phyloP scores from a whole-genome alignment of 257 asterid genomes.

The Solanum pinnatisectum region DNA sequence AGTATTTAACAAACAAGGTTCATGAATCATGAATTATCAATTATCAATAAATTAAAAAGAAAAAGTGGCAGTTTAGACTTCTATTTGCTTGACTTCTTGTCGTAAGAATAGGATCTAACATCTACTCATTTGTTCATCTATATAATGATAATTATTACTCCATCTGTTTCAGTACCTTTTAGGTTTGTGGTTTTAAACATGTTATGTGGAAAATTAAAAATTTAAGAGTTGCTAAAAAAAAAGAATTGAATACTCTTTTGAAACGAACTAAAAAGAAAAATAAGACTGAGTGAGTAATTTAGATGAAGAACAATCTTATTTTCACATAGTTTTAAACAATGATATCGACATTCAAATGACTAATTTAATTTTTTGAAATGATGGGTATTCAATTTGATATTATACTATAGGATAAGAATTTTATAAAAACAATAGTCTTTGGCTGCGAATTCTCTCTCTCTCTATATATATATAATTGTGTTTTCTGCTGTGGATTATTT shows the following conservation, averaged over 20 bases:
- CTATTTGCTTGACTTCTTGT: neutral
- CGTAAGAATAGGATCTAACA: neutral
- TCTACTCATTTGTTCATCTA: too few species aligned
- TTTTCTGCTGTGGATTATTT: neutral
- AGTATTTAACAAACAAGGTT: neutral
- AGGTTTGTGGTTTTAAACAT: neutral
- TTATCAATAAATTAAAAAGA: neutral
- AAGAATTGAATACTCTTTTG: too few species aligned
- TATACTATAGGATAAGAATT: neutral
- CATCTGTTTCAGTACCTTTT: neutral
- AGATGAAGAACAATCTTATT: neutral
- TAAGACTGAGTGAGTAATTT: neutral
- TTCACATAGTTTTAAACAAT: neutral
- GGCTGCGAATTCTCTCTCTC: neutral
- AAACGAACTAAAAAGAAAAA: too few species aligned
- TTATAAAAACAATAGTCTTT: neutral
- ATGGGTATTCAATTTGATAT: neutral
- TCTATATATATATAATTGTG: neutral
- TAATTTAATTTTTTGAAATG: neutral
- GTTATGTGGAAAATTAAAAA: neutral
- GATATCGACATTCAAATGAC: neutral
- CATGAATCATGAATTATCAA: neutral
- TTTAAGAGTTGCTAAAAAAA: neutral
- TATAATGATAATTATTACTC: neutral
- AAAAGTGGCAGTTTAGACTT: neutral